These are phyloP conservation scores for Boletus barrowsii DNA, from an alignment of 768 basidiomycete species.

Conservation along the genomic window DNA sequence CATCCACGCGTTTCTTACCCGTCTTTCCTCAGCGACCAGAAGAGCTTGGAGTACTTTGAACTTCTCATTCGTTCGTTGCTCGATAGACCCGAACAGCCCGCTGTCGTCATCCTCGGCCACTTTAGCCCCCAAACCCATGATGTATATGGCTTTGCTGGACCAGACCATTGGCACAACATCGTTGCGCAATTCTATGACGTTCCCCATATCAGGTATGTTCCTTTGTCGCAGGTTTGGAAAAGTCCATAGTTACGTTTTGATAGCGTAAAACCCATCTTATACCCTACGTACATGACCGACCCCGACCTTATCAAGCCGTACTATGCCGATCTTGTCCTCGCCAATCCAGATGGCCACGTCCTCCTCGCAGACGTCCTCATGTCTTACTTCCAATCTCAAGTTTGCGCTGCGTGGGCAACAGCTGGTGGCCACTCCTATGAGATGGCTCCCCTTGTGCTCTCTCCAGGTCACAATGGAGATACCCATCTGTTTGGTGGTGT, in stretches of 20 bases:
- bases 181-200: conserved; percentile 98
- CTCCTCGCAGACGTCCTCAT: conserved; percentile 88
- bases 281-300: conserved; percentile 75
- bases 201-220: conserved; percentile 71
- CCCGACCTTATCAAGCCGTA: conserved; percentile 65
- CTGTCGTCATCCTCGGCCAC: conserved; percentile 92
- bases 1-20: neutral
- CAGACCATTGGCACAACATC: conserved; percentile 84
- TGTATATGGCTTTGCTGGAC: conserved; percentile 79
- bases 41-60: conserved; percentile 83
- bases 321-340: conserved; percentile 81
- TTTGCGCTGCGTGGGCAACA: conserved; percentile 82
- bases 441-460: conserved; percentile 43
- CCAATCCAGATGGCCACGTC: conserved; percentile 77
- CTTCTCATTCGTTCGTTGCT: conserved; percentile 90
- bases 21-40: conserved; percentile 49
- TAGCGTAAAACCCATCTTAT: conserved; percentile 79
- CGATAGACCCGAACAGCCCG: conserved; percentile 85
- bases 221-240: neutral
- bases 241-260: neutral
- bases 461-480: conserved; percentile 39
- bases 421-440: conserved; percentile 67
- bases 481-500: conserved; percentile 78
- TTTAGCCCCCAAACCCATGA: conserved; percentile 85
- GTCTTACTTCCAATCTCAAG: conserved; percentile 86